Conservation (phyloP, 257 asterid genomes). For the Nicotiana obtusifolia region DNA sequence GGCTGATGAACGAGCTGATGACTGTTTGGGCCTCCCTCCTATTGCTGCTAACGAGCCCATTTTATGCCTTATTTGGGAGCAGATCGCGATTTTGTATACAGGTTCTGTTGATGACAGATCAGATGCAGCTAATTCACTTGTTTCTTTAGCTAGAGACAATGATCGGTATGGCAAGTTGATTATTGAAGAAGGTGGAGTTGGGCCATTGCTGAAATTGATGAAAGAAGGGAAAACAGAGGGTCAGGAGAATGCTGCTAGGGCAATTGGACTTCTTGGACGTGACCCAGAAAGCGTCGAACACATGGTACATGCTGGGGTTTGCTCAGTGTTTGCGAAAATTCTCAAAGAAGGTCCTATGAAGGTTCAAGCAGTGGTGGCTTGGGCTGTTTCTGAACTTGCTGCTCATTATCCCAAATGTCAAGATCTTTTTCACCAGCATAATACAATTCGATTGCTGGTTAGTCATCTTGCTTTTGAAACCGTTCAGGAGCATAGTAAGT, state of each 20-base stretch:
- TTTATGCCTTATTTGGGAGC: slow-evolving; percentile 69
- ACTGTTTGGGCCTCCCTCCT: slow-evolving; percentile 65
- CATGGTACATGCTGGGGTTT: slow-evolving; percentile 55
- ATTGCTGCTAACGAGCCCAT: slow-evolving; percentile 80
- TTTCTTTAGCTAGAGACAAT: slow-evolving; percentile 57
- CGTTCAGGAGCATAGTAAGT: slow-evolving; percentile 64
- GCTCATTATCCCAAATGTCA: slow-evolving; percentile 54
- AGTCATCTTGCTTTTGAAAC: slow-evolving; percentile 64
- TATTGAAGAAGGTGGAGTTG: slow-evolving; percentile 73
- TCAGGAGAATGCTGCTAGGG: slow-evolving; percentile 58
- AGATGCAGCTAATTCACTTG: slow-evolving; percentile 66
- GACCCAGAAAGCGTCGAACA: slow-evolving; percentile 65
- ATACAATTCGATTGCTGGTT: slow-evolving; percentile 49
- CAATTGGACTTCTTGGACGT: slow-evolving; percentile 54
- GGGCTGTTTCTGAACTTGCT: slow-evolving; percentile 62
- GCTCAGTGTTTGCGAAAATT: slow-evolving; percentile 53
- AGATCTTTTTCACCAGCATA: slow-evolving; percentile 56
- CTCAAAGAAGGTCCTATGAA: slow-evolving; percentile 64
- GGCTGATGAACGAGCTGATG: slow-evolving; percentile 53
- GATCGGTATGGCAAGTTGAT: slow-evolving; percentile 62
- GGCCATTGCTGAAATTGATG: slow-evolving; percentile 48
- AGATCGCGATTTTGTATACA: slow-evolving; percentile 55
- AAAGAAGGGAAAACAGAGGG: slow-evolving; percentile 67
- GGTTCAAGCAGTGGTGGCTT: slow-evolving; percentile 60
- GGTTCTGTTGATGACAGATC: slow-evolving; percentile 49